Evolutionary conservation across 192 early-diverging fungal genomes (phyloP), one percentile per base, ranked within the genome.

Genomic region (Coemansia sp.): DNA sequence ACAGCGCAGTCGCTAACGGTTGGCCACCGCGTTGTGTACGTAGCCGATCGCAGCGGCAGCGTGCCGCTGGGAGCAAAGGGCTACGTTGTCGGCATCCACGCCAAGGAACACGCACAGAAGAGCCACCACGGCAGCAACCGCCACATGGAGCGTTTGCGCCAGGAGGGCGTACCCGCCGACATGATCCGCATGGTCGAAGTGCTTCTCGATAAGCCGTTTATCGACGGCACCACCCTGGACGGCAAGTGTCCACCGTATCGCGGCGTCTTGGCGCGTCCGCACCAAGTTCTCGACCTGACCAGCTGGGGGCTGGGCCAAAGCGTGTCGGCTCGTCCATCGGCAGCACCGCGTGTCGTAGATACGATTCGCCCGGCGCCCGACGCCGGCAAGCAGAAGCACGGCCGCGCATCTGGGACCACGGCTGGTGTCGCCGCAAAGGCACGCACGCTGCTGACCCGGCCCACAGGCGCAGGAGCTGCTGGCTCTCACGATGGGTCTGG

Each of bases 11-110:
- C 58, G 22, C 93, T 97, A 62, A 76, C 71, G 42, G 70, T 97
- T 3, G 95, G 96, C 22, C 90, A 99, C 58, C 89, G 96, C 10
- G 85, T 97, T 0, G 70, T 88, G 5, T 89, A 85, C 76, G 50
- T 73, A 63, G 47, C 87, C 83, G 60, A 81, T 67, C 30, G 90
- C 82, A 44, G 80, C 20, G 63, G 67, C 60, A 64, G 78, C 28
- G 90, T 93, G 12, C 91, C 91, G 14, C 63, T 95, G 40, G 94
- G 84, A 4, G 79, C 84, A 20, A 81, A 82, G 50, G 96, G 96
- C 20, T 91, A 88, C 29, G 82, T 97, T 1, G 86, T 96, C 52
- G 90, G 84, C 8, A 79, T 95, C 40, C 62, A 75, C 20, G 62
- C 62, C 3, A 58, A 55, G 8, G 57, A 67, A 25, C 20, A 12